phyloP scores from a whole-genome alignment of 108 stramenopile genomes.

The Cyclotella choctawhatcheeana region DNA sequence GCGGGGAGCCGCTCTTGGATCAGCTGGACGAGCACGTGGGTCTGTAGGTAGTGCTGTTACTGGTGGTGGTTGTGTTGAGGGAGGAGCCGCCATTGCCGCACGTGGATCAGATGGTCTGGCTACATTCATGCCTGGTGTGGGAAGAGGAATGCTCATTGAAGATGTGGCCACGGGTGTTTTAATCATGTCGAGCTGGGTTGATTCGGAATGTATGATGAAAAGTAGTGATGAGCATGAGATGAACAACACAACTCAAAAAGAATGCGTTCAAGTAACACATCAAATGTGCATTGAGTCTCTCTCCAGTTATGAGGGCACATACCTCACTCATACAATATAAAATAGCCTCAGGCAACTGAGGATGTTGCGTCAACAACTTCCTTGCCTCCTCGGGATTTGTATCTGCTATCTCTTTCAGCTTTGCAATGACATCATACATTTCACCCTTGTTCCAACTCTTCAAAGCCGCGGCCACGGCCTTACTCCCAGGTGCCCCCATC shows the following conservation, averaged over 20 bases:
- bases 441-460: conserved; percentile 88
- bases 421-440: conserved; percentile 90
- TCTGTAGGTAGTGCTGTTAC: conserved; percentile 44
- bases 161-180: conserved; percentile 67
- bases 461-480: conserved; percentile 78
- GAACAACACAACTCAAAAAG: too few species aligned
- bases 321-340: conserved; percentile 82
- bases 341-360: conserved; percentile 91
- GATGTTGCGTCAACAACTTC: conserved; percentile 81
- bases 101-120: conserved; percentile 57
- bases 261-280: too few species aligned
- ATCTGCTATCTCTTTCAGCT: conserved; percentile 91
- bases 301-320: neutral
- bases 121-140: conserved; percentile 27
- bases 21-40: conserved; percentile 56
- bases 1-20: conserved; percentile 41
- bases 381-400: conserved; percentile 92
- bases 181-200: conserved; percentile 90
- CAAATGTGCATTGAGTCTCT: too few species aligned
- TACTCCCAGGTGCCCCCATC: conserved; percentile 64
- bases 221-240: too few species aligned
- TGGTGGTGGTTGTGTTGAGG: conserved; percentile 30
- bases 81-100: conserved; percentile 20
- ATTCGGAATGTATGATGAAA: too few species aligned
- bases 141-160: conserved; percentile 39